Evolutionary conservation across 1,284 basidiomycete genomes (phyloP), one percentile per base, ranked within the genome.

Genomic region (Ceratobasidium sp.): DNA sequence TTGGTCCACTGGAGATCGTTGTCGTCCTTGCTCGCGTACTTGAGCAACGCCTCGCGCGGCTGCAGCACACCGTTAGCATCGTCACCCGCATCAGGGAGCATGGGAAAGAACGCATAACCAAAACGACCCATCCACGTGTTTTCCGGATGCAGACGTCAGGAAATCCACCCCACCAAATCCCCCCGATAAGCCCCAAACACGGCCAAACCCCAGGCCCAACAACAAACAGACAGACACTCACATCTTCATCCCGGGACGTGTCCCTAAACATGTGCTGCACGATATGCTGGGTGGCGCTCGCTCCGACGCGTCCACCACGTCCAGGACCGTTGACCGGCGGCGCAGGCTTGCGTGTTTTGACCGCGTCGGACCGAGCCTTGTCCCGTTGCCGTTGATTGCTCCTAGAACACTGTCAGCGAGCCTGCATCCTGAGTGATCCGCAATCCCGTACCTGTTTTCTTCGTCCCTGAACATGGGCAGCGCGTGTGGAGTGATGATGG

Each of bases 1-100:
- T 82, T 83, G 38, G 94, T 95, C 90, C 91, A 95, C 77, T 89
- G 86, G 59, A 91, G 92, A 79, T 96, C 90, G 73, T 86, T 83
- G 35, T 94, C 88, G 77, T 90, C 90, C 76, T 84, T 81, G 26
- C 90, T 84, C 23, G 96, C 97, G 79, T 97, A 98, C 82, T 91
- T 95, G 85, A 99, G 91, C 75, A 99, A 83, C 2, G 97, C 97
- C 83, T 98, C 96, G 76, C 97, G 90, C 38, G 97, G 97, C 93
- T 98, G 84, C 57, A 79, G 75, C 76, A 63, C 75, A 76, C 75
- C 71, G 75, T 75, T 76, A 73, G 75, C 75, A 70, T 76, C 74
- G 77, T 77, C 77, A 78, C 41, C 73, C 16, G 73, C 43, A 50
- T 67, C 67, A 18, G 66, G 61, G 75, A 76, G 74, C 72, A 72